A percentile compares a stretch with the other conserved stretches of the same genome.
Conservation (phyloP, 1,139 yeast species). For the Protomyces macrosporus region DNA sequence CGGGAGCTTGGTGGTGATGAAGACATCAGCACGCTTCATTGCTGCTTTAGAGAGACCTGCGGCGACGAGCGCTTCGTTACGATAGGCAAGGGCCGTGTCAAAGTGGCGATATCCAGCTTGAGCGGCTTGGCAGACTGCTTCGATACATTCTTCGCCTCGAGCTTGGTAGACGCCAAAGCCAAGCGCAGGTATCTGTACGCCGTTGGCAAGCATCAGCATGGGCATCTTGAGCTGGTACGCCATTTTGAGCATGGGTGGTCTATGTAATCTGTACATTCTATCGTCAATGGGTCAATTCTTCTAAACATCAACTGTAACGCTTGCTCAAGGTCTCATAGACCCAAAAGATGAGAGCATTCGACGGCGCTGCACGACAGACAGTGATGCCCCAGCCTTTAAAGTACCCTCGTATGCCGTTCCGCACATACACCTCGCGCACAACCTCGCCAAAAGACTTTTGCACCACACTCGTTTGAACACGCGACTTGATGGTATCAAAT, state of each 20-base stretch:
- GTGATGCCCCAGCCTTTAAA: constrained; percentile 87
- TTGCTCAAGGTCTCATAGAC: constrained; percentile 22
- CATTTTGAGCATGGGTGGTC: background rate
- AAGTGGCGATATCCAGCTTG: constrained; percentile 45
- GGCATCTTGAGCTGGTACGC: background rate
- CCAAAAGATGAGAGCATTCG: constrained; percentile 80
- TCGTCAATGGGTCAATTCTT: background rate
- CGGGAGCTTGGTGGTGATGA: constrained; percentile 50
- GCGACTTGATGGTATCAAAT: constrained; percentile 81
- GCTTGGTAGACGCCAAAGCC: constrained; percentile 54
- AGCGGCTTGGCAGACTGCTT: constrained; percentile 39
- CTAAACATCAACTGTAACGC: background rate
- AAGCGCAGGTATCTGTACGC: constrained; percentile 44
- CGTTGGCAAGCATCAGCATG: background rate
- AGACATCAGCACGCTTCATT: constrained; percentile 48
- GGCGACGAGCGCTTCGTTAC: constrained; percentile 58
- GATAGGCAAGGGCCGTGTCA: constrained; percentile 52
- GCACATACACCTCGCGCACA: constrained; percentile 41
- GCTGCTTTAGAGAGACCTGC: constrained; percentile 45
- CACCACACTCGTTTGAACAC: constrained; percentile 64
- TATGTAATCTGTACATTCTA: background rate
- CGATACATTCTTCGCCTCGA: constrained; percentile 39
- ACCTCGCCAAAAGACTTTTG: constrained; percentile 39
- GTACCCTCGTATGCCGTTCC: constrained; percentile 60
- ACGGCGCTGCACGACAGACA: constrained; percentile 73